Evolutionary conservation across 2,329 filamentous ascomycete genomes (phyloP).

Genomic region (Lasiodiplodia hormozganensis): DNA sequence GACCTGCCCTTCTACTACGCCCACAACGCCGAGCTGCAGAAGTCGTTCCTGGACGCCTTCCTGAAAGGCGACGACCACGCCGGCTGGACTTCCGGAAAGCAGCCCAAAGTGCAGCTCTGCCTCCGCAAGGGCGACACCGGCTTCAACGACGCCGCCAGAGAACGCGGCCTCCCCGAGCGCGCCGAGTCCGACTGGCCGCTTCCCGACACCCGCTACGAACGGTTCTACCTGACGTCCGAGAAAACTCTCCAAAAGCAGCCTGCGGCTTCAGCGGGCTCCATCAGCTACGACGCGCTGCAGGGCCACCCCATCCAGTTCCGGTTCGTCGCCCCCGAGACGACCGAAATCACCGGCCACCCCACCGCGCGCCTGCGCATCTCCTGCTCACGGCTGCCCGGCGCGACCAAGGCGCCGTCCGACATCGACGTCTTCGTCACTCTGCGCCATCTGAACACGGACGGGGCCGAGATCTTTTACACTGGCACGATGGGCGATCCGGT

Average conservation of each 20-base stretch:
- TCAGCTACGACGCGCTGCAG: slow-evolving; percentile 59
- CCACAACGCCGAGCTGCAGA: slow-evolving; percentile 72
- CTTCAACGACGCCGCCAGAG: slow-evolving; percentile 68
- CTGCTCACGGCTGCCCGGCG: slow-evolving; percentile 47
- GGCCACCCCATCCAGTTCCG: slow-evolving; percentile 65
- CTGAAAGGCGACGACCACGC: slow-evolving; percentile 69
- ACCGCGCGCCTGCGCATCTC: slow-evolving; percentile 70
- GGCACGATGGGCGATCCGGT: slow-evolving; percentile 70
- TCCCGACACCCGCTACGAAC: slow-evolving; percentile 67
- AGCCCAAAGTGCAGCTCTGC: slow-evolving; percentile 66
- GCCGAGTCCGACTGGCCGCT: slow-evolving; percentile 72
- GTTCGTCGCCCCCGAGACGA: slow-evolving; percentile 61
- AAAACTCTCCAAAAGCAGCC: slow-evolving; percentile 50
- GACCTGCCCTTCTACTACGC: slow-evolving; percentile 76
- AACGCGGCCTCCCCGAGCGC: slow-evolving; percentile 62
- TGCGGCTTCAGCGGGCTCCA: slow-evolving; percentile 66
- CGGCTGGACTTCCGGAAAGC: slow-evolving; percentile 67
- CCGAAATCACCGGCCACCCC: slow-evolving; percentile 73
- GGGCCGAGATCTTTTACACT: slow-evolving; percentile 68
- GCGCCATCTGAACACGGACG: slow-evolving; percentile 61
- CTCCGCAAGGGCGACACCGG: slow-evolving; percentile 72
- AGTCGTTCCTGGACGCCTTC: slow-evolving; percentile 73
- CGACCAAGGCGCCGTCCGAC: slow-evolving; percentile 54
- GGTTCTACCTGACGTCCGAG: slow-evolving; percentile 64
- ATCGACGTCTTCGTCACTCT: slow-evolving; percentile 70